These are phyloP conservation scores for Teratosphaeriaceae sp. DNA, from an alignment of 2,329 filamentous ascomycete species.

Conservation along the genomic window DNA sequence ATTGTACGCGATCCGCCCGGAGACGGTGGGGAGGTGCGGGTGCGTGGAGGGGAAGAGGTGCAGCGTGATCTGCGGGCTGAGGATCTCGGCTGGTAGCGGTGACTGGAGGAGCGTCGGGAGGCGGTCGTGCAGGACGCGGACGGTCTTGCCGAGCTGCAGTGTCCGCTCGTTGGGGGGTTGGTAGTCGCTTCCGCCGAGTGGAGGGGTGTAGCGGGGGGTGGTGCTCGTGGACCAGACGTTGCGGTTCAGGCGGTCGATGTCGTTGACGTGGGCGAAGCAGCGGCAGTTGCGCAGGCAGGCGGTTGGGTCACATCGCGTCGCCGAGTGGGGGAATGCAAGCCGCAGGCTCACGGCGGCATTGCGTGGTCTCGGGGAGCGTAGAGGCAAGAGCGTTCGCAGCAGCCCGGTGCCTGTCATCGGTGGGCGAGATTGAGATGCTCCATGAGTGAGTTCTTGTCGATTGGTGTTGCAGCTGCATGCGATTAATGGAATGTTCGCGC, in stretches of 20 bases:
- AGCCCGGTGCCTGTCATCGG: constrained; percentile 34
- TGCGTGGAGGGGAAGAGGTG: constrained; percentile 68
- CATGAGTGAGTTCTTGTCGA: not conserved
- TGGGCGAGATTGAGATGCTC: constrained; percentile 1
- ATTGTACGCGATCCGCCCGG: constrained; percentile 81
- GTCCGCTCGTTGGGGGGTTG: constrained; percentile 53
- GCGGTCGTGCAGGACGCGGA: constrained; percentile 55
- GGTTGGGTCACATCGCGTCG: constrained; percentile 12
- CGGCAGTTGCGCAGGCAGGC: constrained; percentile 20
- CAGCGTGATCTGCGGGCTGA: constrained; percentile 55
- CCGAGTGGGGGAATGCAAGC: constrained; percentile 4
- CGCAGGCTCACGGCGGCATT: constrained; percentile 10
- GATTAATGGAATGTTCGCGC: too few relatives aligned
- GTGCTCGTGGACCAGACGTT: constrained; percentile 41
- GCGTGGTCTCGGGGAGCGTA: constrained; percentile 28
- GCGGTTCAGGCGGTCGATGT: constrained; percentile 23
- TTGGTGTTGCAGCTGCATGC: not conserved
- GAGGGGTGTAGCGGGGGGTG: constrained; percentile 19
- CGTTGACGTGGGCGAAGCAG: constrained; percentile 26
- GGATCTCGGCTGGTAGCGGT: constrained; percentile 55
- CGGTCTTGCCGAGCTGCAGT: constrained; percentile 56
- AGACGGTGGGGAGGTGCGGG: constrained; percentile 85
- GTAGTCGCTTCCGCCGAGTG: constrained; percentile 17
- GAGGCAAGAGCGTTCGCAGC: constrained; percentile 42
- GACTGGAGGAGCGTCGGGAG: constrained; percentile 55